These are phyloP conservation scores for Kodamaea ohmeri DNA, from an alignment of 1,139 yeast species.

Conservation along the genomic window DNA sequence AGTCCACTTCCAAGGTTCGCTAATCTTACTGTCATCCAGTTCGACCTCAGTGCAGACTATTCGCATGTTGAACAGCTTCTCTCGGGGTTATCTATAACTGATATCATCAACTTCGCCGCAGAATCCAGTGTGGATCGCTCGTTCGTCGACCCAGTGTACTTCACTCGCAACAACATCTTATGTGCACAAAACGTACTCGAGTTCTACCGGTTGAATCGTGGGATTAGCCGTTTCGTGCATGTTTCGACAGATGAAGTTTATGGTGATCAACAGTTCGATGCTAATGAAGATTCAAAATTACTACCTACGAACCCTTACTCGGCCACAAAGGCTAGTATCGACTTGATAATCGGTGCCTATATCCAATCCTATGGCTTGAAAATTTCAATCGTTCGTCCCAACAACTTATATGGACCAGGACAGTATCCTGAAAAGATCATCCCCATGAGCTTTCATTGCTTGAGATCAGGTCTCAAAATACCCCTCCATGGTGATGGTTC, in stretches of 20 bases:
- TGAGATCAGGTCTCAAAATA: neutral
- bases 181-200: constrained; percentile 2
- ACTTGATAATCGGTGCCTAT: constrained; percentile 1
- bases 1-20: neutral
- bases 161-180: constrained; percentile 5
- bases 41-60: constrained; percentile 3
- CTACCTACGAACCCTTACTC: constrained; percentile 5
- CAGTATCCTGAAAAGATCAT: constrained; percentile 6
- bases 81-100: neutral
- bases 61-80: neutral
- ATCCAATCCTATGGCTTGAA: neutral
- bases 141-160: constrained; percentile 1
- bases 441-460: constrained; percentile 1
- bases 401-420: constrained; percentile 3
- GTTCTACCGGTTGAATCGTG: neutral
- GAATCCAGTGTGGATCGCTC: constrained; percentile 5
- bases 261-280: constrained; percentile 1
- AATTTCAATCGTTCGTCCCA: constrained; percentile 2
- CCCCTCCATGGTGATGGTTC: constrained; percentile 3
- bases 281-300: neutral
- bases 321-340: constrained; percentile 3
- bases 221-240: neutral
- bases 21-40: constrained; percentile 1
- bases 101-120: constrained; percentile 5
- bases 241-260: constrained; percentile 5